Base-by-base conservation (phyloP, 2,329 filamentous ascomycete species). In the Colletotrichum sp. region DNA sequence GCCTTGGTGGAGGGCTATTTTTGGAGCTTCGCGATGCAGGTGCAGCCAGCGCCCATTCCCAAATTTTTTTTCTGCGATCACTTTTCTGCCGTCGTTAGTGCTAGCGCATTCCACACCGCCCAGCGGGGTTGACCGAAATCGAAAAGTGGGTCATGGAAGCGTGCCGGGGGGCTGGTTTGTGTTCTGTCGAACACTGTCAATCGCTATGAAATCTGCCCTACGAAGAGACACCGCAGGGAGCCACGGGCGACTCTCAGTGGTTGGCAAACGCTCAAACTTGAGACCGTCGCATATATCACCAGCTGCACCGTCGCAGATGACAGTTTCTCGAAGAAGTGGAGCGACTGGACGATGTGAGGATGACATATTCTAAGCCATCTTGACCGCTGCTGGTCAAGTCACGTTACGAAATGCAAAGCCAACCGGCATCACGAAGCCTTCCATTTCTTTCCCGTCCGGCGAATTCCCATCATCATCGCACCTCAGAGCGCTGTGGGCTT, bases 1-100 rank as follows among this genome's bases (percentile, higher is more conserved):
- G 62, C 32, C 32, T 57, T 62, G 26, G 26, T 39, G 64, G 28
- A 60, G 72, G 52, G 72, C 75, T 77, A 77, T 77, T 73, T 77
- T 78, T 74, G 75, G 75, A 77, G 67, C 75, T 71, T 64, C 74
- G 59, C 74, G 74, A 76, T 76, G 65, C 74, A 72, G 52, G 26
- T 69, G 66, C 71, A 75, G 72, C 62, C 60, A 65, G 71, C 34
- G 71, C 36, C 57, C n/a, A 52, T 73, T 32, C 67, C 60, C 74
- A 70, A 59, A 77, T 71, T 78, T 77, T 77, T 77, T 77, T 77
- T 78, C 36, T 36, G 21, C 21, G 15, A 39, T 15, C 36, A 64
- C n/a, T 32, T 64, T 77, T 78, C 75, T 78, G 77, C 77, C 77
- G 75, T 39, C 21, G 44, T 24, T 30, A 55, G n/a, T 71, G 57